phyloP scores from a whole-genome alignment of 106 monocot species.

The Phalaenopsis equestris region DNA sequence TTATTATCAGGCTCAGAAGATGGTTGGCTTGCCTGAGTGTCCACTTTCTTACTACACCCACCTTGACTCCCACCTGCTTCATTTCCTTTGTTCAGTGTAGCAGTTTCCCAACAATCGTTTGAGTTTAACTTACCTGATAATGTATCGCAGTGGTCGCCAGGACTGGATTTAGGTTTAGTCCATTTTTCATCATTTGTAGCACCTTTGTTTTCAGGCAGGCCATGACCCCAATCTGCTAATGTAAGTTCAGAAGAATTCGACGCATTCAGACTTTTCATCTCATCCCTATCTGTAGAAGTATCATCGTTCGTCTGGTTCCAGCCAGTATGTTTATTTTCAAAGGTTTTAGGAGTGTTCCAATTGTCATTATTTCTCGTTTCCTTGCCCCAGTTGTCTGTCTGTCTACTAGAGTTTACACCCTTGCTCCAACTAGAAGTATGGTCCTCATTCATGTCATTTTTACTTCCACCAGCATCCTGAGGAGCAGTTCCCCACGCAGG shows the following conservation, averaged over 20 bases:
- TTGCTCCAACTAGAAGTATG: not conserved
- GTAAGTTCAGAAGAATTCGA: not conserved
- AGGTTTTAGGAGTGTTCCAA: constrained; percentile 6
- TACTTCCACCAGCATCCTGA: constrained; percentile 5
- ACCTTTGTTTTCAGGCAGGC: not conserved
- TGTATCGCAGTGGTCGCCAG: not conserved
- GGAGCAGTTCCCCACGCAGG: constrained; percentile 4
- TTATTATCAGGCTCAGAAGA: not conserved
- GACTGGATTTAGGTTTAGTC: not conserved
- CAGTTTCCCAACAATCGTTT: not conserved
- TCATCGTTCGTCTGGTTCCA: not conserved
- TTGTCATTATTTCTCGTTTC: not conserved
- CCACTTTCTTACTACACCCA: not conserved
- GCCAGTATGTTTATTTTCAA: not conserved
- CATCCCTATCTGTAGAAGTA: not conserved
- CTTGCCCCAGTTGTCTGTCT: not conserved
- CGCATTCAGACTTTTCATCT: not conserved
- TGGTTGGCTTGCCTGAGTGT: not conserved
- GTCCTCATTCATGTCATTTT: not conserved
- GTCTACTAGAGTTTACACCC: not conserved
- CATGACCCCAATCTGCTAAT: constrained; percentile 3
- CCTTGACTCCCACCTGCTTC: not conserved
- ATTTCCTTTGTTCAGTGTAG: constrained; percentile 3
- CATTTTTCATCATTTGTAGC: not conserved
- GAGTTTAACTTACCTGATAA: not conserved